Base-by-base conservation (phyloP, 2,329 filamentous ascomycete species). In the Botrytis fabae region DNA sequence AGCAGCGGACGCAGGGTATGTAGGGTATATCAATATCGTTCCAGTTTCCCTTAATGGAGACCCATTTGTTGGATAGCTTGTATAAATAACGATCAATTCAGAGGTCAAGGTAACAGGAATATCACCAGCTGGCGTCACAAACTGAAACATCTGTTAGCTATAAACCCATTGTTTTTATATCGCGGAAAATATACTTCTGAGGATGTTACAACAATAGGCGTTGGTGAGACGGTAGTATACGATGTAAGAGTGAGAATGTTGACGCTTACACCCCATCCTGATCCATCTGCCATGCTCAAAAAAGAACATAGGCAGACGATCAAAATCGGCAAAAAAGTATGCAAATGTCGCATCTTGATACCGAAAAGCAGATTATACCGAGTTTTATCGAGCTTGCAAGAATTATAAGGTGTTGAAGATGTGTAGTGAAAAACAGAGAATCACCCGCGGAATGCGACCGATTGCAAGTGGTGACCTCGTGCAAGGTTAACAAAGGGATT, bases 181-280 rank as follows among this genome's bases (percentile, higher is more conserved):
- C 12, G 7, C n/a, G 38, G 35, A 12, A 57, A 69, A 25, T n/a
- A 57, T 69, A 69, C 65, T 20, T 42, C n/a, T 32, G 65, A 69
- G 10, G 65, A 57, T 12, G 35, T 57, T 40, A 57, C 9, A n/a
- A 44, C n/a, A 35, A 66, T 40, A 20, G 64, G 64, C 2, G 16
- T 20, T 20, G 64, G 64, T 10, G 22, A 20, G 8, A 57, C 20
- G 6, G 65, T 69, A 9, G 48, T 57, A 7, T 57, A 57, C 0
- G 65, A 69, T 1, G 65, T 69, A 10, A 69, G 65, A 18, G 65
- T 69, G 22, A 69, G 18, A n/a, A 69, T 1, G 16, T 48, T 42
- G 14, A 57, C 10, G n/a, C 35, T 57, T 8, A 7, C 42, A 22
- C n/a, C 25, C 20, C 38, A 42, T 32, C 10, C 22, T 57, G 65